Conservation (phyloP, 352 stramenopile genomes). For the Elongisporangium anandrum region DNA sequence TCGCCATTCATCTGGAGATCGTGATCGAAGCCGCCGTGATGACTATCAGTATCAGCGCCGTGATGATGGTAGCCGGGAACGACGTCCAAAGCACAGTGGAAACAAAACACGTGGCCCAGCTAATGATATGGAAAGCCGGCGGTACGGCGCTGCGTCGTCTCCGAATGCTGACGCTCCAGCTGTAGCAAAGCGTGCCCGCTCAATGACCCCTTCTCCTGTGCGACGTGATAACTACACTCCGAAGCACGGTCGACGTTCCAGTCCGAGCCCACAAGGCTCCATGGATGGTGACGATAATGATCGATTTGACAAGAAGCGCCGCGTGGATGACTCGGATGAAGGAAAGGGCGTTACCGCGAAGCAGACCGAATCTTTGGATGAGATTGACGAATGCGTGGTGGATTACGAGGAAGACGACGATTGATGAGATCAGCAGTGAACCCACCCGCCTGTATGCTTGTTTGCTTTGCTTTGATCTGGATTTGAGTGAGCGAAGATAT, state of each 20-base stretch:
- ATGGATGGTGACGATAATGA: background rate
- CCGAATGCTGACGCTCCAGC: constrained; percentile 1
- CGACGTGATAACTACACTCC: constrained; percentile 15
- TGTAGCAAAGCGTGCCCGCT: constrained; percentile 14
- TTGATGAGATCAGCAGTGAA: constrained; percentile 11
- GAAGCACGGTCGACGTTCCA: constrained; percentile 2
- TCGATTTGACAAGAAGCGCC: constrained; percentile 11
- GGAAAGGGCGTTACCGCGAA: background rate
- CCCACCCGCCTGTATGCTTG: constrained; percentile 8
- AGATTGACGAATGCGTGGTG: constrained; percentile 76
- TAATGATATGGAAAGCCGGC: background rate
- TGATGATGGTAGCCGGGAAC: constrained; percentile 16
- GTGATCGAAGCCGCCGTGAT: constrained; percentile 11
- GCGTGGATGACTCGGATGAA: constrained; percentile 3
- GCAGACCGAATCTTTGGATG: constrained; percentile 33
- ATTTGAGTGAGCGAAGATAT: background rate
- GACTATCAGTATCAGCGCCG: constrained; percentile 21
- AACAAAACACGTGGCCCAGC: background rate
- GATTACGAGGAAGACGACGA: constrained; percentile 83
- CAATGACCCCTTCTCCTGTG: constrained; percentile 34
- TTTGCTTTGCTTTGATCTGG: constrained; percentile 7
- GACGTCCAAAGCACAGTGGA: background rate
- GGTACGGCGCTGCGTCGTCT: background rate
- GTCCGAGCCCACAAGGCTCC: constrained; percentile 5
- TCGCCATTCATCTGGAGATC: background rate